Conservation (phyloP, 805 yeast genomes). For the Metschnikowia proteae region DNA sequence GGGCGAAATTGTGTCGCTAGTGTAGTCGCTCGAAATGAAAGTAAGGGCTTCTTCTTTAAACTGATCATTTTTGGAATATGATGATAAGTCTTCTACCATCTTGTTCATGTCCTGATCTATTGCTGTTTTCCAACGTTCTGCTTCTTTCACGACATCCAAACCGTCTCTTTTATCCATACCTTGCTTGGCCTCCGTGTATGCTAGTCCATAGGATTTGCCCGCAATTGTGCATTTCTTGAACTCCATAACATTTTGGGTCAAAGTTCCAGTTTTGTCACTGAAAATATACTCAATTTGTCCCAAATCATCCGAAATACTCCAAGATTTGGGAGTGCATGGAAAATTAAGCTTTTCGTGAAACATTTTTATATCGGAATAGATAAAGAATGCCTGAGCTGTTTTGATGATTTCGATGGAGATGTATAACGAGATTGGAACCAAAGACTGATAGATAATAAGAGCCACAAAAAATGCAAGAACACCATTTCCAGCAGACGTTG, state of each 20-base stretch:
- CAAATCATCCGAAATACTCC: slow-evolving; percentile 82
- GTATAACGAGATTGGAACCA: slow-evolving; percentile 80
- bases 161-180: slow-evolving; percentile 80
- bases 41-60: slow-evolving; percentile 45
- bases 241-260: slow-evolving; percentile 84
- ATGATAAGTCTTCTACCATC: slow-evolving; percentile 46
- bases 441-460: slow-evolving; percentile 68
- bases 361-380: slow-evolving; percentile 69
- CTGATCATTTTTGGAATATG: slow-evolving; percentile 41
- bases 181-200: slow-evolving; percentile 79
- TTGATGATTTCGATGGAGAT: slow-evolving; percentile 80
- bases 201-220: slow-evolving; percentile 70
- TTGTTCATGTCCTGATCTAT: slow-evolving; percentile 47
- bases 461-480: slow-evolving; percentile 71
- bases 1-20: slow-evolving; percentile 45
- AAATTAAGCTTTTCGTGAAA: slow-evolving; percentile 67
- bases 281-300: slow-evolving; percentile 84
- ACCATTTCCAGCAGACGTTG: slow-evolving; percentile 62
- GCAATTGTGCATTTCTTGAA: slow-evolving; percentile 75
- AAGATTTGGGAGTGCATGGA: slow-evolving; percentile 80
- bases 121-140: slow-evolving; percentile 49
- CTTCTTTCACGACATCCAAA: slow-evolving; percentile 63
- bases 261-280: slow-evolving; percentile 81
- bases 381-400: slow-evolving; percentile 77
- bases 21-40: slow-evolving; percentile 58